phyloP scores from a whole-genome alignment of 208 protist species.

The Tritrichomonas musculus region DNA sequence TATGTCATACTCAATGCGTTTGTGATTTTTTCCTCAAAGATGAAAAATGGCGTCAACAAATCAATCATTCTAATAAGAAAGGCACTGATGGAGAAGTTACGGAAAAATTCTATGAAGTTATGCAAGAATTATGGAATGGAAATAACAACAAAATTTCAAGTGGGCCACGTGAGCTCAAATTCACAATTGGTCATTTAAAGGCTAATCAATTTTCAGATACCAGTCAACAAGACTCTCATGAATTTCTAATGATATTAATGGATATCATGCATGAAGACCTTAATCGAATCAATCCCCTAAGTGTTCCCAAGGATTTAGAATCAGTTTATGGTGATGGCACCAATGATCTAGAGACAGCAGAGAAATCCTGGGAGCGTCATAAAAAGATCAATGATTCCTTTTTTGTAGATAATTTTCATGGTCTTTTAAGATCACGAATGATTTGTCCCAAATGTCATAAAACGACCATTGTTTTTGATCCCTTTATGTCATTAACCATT shows the following conservation, averaged over 20 bases:
- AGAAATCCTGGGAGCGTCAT: neutral
- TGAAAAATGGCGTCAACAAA: neutral
- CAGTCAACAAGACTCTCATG: neutral
- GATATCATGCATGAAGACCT: neutral
- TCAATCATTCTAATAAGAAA: neutral
- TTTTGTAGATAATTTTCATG: slow-evolving; percentile 49
- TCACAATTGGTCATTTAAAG: slow-evolving; percentile 7
- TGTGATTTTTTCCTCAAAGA: neutral
- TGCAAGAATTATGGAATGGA: slow-evolving; percentile 36
- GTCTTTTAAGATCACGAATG: slow-evolving; percentile 43
- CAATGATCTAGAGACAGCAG: neutral
- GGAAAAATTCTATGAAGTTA: neutral
- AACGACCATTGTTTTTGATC: slow-evolving; percentile 52
- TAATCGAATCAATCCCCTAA: neutral
- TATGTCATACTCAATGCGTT: neutral
- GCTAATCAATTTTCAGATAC: neutral
- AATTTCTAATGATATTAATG: neutral
- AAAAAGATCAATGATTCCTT: neutral
- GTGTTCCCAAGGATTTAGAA: neutral
- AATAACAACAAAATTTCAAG: neutral
- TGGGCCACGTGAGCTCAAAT: neutral
- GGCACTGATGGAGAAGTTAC: neutral
- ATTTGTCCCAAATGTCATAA: slow-evolving; percentile 47
- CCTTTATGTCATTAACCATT: slow-evolving; percentile 47
- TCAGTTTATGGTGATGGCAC: neutral